Conservation (phyloP, 2,329 filamentous ascomycete species). For the Rasamsonia emersonii region DNA sequence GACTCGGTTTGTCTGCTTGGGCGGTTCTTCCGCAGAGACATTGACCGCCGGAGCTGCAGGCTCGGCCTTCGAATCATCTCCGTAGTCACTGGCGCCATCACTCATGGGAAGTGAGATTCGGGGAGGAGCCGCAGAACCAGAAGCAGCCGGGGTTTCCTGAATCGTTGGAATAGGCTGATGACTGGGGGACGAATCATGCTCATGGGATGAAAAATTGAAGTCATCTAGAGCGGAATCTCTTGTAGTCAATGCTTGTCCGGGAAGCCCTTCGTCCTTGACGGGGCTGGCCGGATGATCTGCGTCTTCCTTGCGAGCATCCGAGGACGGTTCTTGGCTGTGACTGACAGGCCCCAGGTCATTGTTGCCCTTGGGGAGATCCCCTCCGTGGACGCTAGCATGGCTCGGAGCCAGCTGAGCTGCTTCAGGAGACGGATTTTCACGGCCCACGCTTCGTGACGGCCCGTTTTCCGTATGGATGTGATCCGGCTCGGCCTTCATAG, state of each 20-base stretch:
- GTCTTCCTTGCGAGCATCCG: too few species aligned
- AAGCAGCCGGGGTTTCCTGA: slow-evolving; percentile 2
- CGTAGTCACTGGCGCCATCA: slow-evolving; percentile 47
- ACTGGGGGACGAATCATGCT: not conserved
- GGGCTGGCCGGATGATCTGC: too few species aligned
- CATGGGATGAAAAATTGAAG: slow-evolving; percentile 7
- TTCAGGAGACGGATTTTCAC: too few species aligned
- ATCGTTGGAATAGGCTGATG: slow-evolving; percentile 5
- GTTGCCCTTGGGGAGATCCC: slow-evolving; percentile 27
- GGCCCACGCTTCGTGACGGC: slow-evolving; percentile 7
- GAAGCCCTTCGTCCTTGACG: not conserved
- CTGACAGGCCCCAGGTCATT: slow-evolving; percentile 31
- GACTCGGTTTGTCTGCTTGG: slow-evolving; percentile 7
- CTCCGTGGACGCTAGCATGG: slow-evolving; percentile 18
- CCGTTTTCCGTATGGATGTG: slow-evolving; percentile 16
- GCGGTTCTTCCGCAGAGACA: slow-evolving; percentile 15
- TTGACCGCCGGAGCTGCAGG: slow-evolving; percentile 32
- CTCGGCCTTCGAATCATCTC: slow-evolving; percentile 45
- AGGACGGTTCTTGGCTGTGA: slow-evolving; percentile 20
- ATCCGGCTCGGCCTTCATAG: slow-evolving; percentile 10
- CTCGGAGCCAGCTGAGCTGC: too few species aligned
- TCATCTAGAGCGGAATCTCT: slow-evolving; percentile 4
- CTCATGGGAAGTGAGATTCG: slow-evolving; percentile 34
- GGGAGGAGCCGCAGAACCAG: slow-evolving; percentile 13
- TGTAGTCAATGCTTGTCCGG: slow-evolving; percentile 1